Percentiles rank a stretch among this genome's conserved stretches.
phyloP scores from a whole-genome alignment of 164 flowering plant species.

The Macadamia tetraphylla region DNA sequence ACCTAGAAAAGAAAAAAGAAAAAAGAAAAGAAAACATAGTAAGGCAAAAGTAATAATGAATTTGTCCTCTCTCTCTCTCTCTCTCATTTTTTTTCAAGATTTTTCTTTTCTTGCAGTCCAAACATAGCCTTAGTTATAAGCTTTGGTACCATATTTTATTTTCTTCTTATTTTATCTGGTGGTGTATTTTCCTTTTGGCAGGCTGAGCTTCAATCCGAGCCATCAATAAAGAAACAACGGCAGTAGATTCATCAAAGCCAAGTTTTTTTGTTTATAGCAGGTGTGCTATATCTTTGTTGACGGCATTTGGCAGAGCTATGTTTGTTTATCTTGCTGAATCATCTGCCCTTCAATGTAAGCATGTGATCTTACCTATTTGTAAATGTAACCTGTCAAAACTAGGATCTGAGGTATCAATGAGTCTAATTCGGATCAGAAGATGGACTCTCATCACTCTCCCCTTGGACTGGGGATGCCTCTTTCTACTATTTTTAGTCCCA shows the following conservation, averaged over 20 bases:
- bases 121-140: too few species aligned
- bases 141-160: too few species aligned
- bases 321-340: background rate
- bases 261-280: background rate
- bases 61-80: too few species aligned
- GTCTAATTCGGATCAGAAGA: background rate
- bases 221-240: conserved; percentile 7
- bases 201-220: conserved; percentile 11
- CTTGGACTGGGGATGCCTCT: background rate
- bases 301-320: background rate
- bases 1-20: too few species aligned
- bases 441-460: background rate
- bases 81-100: too few species aligned
- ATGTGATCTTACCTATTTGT: conserved; percentile 10
- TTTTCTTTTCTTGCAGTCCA: too few species aligned
- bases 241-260: conserved; percentile 6
- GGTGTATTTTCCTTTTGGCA: conserved; percentile 1
- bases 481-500: too few species aligned
- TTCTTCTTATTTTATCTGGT: too few species aligned
- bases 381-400: conserved; percentile 4
- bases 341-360: conserved; percentile 5
- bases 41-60: too few species aligned
- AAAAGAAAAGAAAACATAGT: too few species aligned
- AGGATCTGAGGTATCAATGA: conserved; percentile 1
- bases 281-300: background rate